Base-by-base conservation (phyloP, 139 green algal genomes). In the Auxenochlorella protothecoides region DNA sequence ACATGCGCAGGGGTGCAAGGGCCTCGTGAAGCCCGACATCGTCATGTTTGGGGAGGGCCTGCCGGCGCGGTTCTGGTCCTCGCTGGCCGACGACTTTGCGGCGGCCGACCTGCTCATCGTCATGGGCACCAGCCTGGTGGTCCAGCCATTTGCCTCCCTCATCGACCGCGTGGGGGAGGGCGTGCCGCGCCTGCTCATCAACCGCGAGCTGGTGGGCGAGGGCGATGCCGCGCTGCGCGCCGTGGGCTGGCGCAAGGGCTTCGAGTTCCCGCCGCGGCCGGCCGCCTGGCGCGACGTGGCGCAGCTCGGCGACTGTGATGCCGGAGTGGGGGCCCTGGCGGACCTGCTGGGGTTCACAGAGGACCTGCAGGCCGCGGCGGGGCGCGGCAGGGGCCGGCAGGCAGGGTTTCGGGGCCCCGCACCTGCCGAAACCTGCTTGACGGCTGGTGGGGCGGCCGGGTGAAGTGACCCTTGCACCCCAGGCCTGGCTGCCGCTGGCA, bases 21-120 rank as follows among this genome's bases (percentile, higher is more conserved):
- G 85, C 6, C 67, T 92, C 57, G 86, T 93, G 15, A 96, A 96
- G 82, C 90, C 91, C 14, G 84, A 89, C 71, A 96, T 97, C 63
- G 88, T 94, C 3, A 96, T 97, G 75, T 97, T 94, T 83, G 91
- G 91, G 0, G 91, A 97, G 79, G 68, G 57, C 62, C 77, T 96
- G 51, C 90, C 90, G 2, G 13, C 62, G 3, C 79, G 87, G 5
- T 96, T 95, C 80, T 87, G 85, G 66, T 56, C 75, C 57, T 64
- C 66, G 2, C 66, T 71, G 60, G 4, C 64, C 10, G 59, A 68
- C 52, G 82, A 90, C 69, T 76, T 77, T 15, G 8, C 68, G 5
- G 53, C 77, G 15, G 84, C 80, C 12, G 91, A 97, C 76, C 84
- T 96, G 65, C 79, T 96, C 6, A 90, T 97, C 44, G 84, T 95